phyloP scores from a whole-genome alignment of 345 rosid species.

The Ceriops zippeliana region DNA sequence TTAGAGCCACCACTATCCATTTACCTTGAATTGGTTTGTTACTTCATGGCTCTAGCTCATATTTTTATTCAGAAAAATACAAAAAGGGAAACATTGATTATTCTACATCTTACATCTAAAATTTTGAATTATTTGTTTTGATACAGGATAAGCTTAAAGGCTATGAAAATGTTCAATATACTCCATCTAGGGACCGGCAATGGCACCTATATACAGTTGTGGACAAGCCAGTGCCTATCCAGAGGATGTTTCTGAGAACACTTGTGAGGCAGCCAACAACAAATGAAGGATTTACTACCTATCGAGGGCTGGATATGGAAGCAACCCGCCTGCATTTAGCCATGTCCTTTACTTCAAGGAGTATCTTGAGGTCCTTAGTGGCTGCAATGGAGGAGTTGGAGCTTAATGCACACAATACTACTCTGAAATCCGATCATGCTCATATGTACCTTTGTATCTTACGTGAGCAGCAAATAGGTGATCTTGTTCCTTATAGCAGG shows the following conservation, averaged over 20 bases:
- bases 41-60: conserved; percentile 1
- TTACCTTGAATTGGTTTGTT: conserved; percentile 86
- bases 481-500: conserved; percentile 88
- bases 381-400: conserved; percentile 98
- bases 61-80: conserved; percentile 4
- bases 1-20: conserved; percentile 97
- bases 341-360: conserved; percentile 70
- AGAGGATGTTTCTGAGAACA: conserved; percentile 95
- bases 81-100: not conserved
- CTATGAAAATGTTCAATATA: conserved; percentile 63
- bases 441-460: conserved; percentile 93
- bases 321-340: conserved; percentile 39
- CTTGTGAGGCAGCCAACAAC: conserved; percentile 85
- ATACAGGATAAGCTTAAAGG: conserved; percentile 95
- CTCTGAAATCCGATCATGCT: conserved; percentile 76
- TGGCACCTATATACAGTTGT: conserved; percentile 90
- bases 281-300: conserved; percentile 55
- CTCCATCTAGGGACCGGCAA: conserved; percentile 81
- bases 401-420: conserved; percentile 80
- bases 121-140: conserved; percentile 11
- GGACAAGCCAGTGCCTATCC: conserved; percentile 74
- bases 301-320: conserved; percentile 55
- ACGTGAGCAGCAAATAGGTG: conserved; percentile 81
- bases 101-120: conserved; percentile 17
- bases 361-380: conserved; percentile 81